Evolutionary conservation across 2,329 filamentous ascomycete species (phyloP).

Genomic region (Fusarium ramigenum): DNA sequence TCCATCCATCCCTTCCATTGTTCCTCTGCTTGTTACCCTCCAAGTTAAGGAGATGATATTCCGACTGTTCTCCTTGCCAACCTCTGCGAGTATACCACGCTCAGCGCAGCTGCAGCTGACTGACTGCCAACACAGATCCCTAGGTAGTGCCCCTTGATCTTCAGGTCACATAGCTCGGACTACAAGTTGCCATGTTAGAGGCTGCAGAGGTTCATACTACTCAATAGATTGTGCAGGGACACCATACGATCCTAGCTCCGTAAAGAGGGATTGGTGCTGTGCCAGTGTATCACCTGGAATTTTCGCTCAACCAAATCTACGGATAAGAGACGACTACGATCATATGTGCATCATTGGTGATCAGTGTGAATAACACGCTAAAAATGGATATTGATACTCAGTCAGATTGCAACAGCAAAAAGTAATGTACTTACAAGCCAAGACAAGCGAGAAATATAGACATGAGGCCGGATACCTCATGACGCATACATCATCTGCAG

Average conservation of each 20-base stretch:
- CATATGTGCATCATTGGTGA: conserved; percentile 35
- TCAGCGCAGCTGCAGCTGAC: conserved; percentile 1
- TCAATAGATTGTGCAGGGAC: conserved; percentile 32
- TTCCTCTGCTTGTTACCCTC: conserved; percentile 12
- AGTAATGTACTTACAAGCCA: conserved; percentile 2
- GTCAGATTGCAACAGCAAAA: conserved; percentile 9
- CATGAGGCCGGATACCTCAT: conserved; percentile 34
- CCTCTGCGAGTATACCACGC: not conserved
- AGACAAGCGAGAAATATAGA: conserved; percentile 8
- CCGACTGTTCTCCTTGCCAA: conserved; percentile 15
- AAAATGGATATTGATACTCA: not conserved
- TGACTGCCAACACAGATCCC: conserved; percentile 1
- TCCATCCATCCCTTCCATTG: conserved; percentile 10
- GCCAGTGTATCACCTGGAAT: conserved; percentile 36
- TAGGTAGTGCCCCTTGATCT: not conserved
- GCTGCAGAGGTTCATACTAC: conserved; percentile 1
- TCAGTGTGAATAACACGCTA: conserved; percentile 1
- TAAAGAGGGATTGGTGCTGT: conserved; percentile 24
- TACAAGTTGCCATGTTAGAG: conserved; percentile 5
- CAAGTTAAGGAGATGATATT: conserved; percentile 12
- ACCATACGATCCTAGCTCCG: conserved; percentile 29
- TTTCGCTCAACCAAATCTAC: conserved; percentile 4
- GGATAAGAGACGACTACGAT: conserved; percentile 16
- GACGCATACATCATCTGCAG: conserved; percentile 40
- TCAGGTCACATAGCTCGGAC: conserved; percentile 5